Percentiles rank a stretch among this genome's conserved stretches.
These are phyloP conservation scores for Eutypa lata DNA, from an alignment of 2,329 filamentous ascomycete species.

Conservation along the genomic window DNA sequence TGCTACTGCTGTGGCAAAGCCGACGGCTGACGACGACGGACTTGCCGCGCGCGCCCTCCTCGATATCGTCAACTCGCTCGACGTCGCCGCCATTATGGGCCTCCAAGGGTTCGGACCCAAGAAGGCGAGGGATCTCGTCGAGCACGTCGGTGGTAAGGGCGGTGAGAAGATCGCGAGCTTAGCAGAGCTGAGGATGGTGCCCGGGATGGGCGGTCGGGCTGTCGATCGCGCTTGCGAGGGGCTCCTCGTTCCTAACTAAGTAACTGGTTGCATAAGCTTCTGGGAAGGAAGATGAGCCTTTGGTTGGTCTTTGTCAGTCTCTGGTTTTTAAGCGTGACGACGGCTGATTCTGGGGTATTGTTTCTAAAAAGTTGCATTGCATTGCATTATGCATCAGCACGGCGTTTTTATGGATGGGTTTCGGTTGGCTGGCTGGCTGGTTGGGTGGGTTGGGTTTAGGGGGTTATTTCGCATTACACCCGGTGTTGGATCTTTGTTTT, in stretches of 20 bases:
- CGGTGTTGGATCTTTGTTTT: too few species aligned
- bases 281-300: too few species aligned
- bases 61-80: constrained; percentile 70
- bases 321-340: too few species aligned
- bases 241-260: constrained; percentile 24
- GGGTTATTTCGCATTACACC: too few species aligned
- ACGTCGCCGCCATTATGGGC: constrained; percentile 61
- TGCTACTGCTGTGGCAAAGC: background rate
- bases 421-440: too few species aligned
- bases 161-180: constrained; percentile 44
- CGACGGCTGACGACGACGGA: constrained; percentile 27
- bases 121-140: constrained; percentile 61
- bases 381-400: too few species aligned
- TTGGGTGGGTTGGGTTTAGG: too few species aligned
- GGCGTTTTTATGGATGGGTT: too few species aligned
- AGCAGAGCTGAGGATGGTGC: constrained; percentile 49
- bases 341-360: too few species aligned
- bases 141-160: constrained; percentile 47
- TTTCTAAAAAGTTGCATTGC: background rate
- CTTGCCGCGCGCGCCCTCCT: constrained; percentile 55
- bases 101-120: constrained; percentile 71
- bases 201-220: constrained; percentile 54
- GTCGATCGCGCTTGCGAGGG: constrained; percentile 57
- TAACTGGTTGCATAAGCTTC: background rate
- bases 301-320: too few species aligned